Conservation (phyloP, 2,329 filamentous ascomycete species). For the Emmonsia crescens region DNA sequence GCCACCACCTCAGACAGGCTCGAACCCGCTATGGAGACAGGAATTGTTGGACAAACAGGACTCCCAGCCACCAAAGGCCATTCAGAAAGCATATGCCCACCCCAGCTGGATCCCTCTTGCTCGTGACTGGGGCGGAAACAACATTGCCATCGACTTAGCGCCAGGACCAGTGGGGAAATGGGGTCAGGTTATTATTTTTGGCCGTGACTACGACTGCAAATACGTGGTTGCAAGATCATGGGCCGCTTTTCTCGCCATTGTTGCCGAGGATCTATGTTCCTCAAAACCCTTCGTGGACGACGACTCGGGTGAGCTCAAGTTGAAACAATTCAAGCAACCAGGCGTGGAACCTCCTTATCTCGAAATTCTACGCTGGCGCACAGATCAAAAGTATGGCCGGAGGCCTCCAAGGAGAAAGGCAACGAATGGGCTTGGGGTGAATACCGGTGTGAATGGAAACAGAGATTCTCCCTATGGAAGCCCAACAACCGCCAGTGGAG, state of each 20-base stretch:
- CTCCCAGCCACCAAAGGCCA: slow-evolving; percentile 71
- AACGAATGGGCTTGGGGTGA: slow-evolving; percentile 42
- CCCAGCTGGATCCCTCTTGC: slow-evolving; percentile 92
- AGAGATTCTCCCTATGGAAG: slow-evolving; percentile 45
- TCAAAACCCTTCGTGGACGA: slow-evolving; percentile 90
- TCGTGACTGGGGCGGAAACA: slow-evolving; percentile 97
- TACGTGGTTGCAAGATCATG: slow-evolving; percentile 92
- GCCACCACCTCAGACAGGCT: slow-evolving; percentile 42
- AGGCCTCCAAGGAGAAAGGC: slow-evolving; percentile 41
- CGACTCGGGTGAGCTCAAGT: slow-evolving; percentile 79
- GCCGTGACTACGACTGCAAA: slow-evolving; percentile 96
- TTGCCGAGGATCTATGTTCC: slow-evolving; percentile 83
- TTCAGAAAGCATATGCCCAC: slow-evolving; percentile 89
- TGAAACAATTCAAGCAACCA: slow-evolving; percentile 80
- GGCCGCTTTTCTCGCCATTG: slow-evolving; percentile 71
- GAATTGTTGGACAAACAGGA: slow-evolving; percentile 77
- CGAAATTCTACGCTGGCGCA: slow-evolving; percentile 88
- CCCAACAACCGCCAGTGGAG: slow-evolving; percentile 28
- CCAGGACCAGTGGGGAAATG: slow-evolving; percentile 83
- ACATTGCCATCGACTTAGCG: slow-evolving; percentile 83
- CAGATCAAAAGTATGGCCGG: slow-evolving; percentile 85
- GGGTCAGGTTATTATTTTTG: slow-evolving; percentile 95
- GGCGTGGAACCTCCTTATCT: slow-evolving; percentile 89
- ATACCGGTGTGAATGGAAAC: slow-evolving; percentile 39
- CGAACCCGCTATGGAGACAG: slow-evolving; percentile 66